These are phyloP conservation scores for Pleodorina starrii DNA, from an alignment of 139 green algal genomes.

Conservation along the genomic window DNA sequence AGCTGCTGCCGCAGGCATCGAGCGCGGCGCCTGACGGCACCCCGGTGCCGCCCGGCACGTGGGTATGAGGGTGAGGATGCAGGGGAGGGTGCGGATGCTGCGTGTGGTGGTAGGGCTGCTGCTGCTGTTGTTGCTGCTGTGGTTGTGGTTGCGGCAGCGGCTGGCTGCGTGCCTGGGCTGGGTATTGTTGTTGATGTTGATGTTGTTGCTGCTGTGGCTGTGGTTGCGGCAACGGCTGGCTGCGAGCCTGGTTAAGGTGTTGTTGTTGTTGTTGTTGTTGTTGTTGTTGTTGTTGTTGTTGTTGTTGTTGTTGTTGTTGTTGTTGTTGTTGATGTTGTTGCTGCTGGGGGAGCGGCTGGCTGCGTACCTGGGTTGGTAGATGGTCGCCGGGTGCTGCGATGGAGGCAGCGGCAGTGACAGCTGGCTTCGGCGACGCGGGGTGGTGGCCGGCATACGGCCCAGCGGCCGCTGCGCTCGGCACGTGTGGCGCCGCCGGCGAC, in stretches of 20 bases:
- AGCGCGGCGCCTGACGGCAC: background rate
- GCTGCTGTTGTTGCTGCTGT: background rate
- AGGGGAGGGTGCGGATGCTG: background rate
- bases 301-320: background rate
- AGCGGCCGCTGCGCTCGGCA: background rate
- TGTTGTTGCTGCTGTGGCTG: background rate
- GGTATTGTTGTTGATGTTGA: background rate
- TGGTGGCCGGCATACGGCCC: background rate
- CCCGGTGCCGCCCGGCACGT: background rate
- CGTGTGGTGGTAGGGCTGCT: too few relatives aligned
- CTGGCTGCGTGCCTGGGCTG: background rate
- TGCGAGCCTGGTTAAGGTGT: background rate
- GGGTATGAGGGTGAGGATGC: background rate
- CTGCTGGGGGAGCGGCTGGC: background rate
- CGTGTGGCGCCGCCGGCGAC: background rate
- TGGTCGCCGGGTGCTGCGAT: background rate
- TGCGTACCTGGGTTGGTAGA: background rate
- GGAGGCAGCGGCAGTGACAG: background rate
- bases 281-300: background rate
- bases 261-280: slow-evolving; percentile 3
- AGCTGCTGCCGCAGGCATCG: slow-evolving; percentile 1
- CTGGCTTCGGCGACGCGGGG: background rate
- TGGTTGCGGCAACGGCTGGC: background rate
- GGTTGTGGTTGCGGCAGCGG: background rate
- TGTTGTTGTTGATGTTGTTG: background rate